phyloP scores from a whole-genome alignment of 495 filamentous ascomycete species.

The Neurospora hispaniola region DNA sequence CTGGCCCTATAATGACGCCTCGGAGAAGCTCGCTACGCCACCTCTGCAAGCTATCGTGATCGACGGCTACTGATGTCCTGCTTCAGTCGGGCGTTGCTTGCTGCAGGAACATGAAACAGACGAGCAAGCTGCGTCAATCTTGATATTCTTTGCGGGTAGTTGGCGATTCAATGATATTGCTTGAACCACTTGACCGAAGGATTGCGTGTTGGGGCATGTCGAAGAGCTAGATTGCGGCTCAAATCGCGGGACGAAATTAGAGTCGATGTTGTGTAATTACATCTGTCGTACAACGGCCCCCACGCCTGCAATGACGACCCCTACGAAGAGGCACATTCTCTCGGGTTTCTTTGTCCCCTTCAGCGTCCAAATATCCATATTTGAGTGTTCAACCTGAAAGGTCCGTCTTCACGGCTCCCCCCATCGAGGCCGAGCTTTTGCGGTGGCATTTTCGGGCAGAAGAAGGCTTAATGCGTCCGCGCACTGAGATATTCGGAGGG shows the following conservation, averaged over 20 bases:
- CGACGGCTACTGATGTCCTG: not conserved
- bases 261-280: not conserved
- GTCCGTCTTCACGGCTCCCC: not conserved
- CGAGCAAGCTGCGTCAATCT: not conserved
- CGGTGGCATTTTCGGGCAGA: not conserved
- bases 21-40: not conserved
- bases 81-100: conserved; percentile 1
- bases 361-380: not conserved
- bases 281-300: not conserved
- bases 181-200: not conserved
- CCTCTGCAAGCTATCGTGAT: not conserved
- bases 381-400: not conserved
- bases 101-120: conserved; percentile 15
- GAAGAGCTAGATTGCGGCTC: not conserved
- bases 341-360: not conserved
- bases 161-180: not conserved
- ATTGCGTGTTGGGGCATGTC: not conserved
- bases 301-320: not conserved
- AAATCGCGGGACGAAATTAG: not conserved
- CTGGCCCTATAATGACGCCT: not conserved
- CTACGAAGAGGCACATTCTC: not conserved
- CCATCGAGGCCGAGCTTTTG: not conserved
- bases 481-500: not conserved
- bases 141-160: not conserved
- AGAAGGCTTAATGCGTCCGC: not conserved